A percentile compares a stretch with the other conserved stretches of the same genome.
These are phyloP conservation scores for Candida gigantensis DNA, from an alignment of 1,139 yeast genomes.

Conservation along the genomic window DNA sequence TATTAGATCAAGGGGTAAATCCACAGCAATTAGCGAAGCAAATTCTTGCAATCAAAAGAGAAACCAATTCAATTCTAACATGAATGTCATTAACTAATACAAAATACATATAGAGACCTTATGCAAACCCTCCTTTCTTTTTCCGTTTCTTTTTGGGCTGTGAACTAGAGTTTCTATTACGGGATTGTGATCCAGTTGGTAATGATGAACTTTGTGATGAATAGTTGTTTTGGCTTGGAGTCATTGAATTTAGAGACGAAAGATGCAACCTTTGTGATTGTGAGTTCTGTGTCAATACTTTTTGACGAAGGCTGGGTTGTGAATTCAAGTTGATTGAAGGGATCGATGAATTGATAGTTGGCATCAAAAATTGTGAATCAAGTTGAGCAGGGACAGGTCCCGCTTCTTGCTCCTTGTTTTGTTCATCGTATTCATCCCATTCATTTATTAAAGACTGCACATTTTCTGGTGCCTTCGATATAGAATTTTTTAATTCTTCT, in stretches of 20 bases:
- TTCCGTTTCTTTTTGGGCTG: slow-evolving; percentile 22
- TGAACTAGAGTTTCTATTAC: slow-evolving; percentile 5
- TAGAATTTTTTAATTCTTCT: slow-evolving; percentile 13
- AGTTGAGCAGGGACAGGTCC: slow-evolving; percentile 2
- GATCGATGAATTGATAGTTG: slow-evolving; percentile 2
- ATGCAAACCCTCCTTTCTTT: slow-evolving; percentile 31
- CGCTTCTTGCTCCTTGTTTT: background rate
- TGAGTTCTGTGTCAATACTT: slow-evolving; percentile 4
- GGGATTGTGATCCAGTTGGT: slow-evolving; percentile 6
- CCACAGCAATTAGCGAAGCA: slow-evolving; percentile 32
- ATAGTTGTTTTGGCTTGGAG: background rate
- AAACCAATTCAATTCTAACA: slow-evolving; percentile 23
- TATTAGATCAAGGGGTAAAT: slow-evolving; percentile 41
- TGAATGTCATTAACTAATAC: slow-evolving; percentile 4
- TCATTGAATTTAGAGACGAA: background rate
- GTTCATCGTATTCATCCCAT: slow-evolving; percentile 26
- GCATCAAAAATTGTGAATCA: slow-evolving; percentile 5
- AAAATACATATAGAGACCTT: background rate
- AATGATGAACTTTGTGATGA: slow-evolving; percentile 8
- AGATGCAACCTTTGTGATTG: slow-evolving; percentile 7
- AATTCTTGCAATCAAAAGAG: slow-evolving; percentile 28
- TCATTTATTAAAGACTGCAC: slow-evolving; percentile 25
- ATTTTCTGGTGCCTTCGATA: slow-evolving; percentile 19
- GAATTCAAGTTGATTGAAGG: slow-evolving; percentile 5
- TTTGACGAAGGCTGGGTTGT: slow-evolving; percentile 5